phyloP scores from a whole-genome alignment of 192 early-diverging fungal species.

The Entomortierella beljakovae region DNA sequence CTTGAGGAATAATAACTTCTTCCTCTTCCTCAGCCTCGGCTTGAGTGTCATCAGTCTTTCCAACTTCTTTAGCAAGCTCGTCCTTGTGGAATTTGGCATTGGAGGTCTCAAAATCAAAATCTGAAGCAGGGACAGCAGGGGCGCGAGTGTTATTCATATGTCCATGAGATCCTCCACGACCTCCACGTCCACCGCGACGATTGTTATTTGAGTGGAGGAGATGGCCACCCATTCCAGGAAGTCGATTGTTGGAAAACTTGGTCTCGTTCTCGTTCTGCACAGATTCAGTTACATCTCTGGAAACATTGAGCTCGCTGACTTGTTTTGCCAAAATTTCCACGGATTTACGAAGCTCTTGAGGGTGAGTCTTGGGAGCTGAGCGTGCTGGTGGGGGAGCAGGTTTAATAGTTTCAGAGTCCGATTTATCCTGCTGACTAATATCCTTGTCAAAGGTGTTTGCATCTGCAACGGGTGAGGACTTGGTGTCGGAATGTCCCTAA shows the following conservation, averaged over 20 bases:
- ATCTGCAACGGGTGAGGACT: constrained; percentile 9
- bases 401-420: constrained; percentile 51
- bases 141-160: constrained; percentile 53
- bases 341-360: constrained; percentile 55
- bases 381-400: constrained; percentile 55
- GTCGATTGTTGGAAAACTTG: constrained; percentile 45
- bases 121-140: constrained; percentile 69
- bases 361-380: constrained; percentile 43
- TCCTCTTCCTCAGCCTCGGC: constrained; percentile 63
- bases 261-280: constrained; percentile 46
- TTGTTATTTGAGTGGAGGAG: constrained; percentile 60
- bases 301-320: constrained; percentile 64
- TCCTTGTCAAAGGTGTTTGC: constrained; percentile 19
- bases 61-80: constrained; percentile 82
- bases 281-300: constrained; percentile 28
- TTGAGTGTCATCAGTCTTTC: constrained; percentile 57
- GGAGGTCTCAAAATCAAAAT: constrained; percentile 97
- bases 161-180: constrained; percentile 54
- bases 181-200: constrained; percentile 57
- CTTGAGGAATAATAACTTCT: constrained; percentile 62
- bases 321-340: constrained; percentile 68
- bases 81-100: constrained; percentile 96
- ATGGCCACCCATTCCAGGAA: constrained; percentile 67
- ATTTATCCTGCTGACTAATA: constrained; percentile 23
- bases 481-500: constrained; percentile 12